Evolutionary conservation across 2,329 filamentous ascomycete genomes (phyloP).

Genomic region (Fusarium continuum): DNA sequence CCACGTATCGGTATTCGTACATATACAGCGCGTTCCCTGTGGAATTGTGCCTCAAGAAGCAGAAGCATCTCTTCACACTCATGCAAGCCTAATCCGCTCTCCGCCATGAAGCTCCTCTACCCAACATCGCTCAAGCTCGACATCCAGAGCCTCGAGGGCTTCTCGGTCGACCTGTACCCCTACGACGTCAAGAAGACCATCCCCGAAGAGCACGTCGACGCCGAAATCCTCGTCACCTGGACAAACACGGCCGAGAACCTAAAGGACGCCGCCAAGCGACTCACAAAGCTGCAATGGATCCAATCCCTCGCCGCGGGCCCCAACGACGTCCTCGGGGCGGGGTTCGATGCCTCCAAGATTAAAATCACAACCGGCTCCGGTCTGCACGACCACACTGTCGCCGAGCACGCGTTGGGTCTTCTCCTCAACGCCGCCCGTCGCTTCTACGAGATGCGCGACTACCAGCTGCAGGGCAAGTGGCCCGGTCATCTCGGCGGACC

Average conservation of each 20-base stretch:
- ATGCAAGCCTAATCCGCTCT: background rate
- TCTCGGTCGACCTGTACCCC: slow-evolving; percentile 63
- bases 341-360: slow-evolving; percentile 63
- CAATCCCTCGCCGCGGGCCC: slow-evolving; percentile 73
- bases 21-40: slow-evolving; percentile 29
- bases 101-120: slow-evolving; percentile 70
- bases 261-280: slow-evolving; percentile 61
- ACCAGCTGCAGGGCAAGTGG: slow-evolving; percentile 66
- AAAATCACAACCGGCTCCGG: slow-evolving; percentile 69
- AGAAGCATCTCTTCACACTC: background rate
- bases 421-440: slow-evolving; percentile 64
- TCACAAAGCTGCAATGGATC: slow-evolving; percentile 70
- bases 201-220: slow-evolving; percentile 66
- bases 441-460: slow-evolving; percentile 71
- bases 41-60: background rate
- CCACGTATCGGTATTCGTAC: slow-evolving; percentile 21
- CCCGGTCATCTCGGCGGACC: slow-evolving; percentile 69
- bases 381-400: slow-evolving; percentile 71
- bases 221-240: slow-evolving; percentile 70
- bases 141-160: slow-evolving; percentile 64
- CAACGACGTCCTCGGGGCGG: slow-evolving; percentile 70
- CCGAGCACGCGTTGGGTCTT: slow-evolving; percentile 70
- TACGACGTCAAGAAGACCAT: slow-evolving; percentile 68
- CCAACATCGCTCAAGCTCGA: slow-evolving; percentile 70
- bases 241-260: slow-evolving; percentile 67